Base-by-base conservation (phyloP, 2,329 filamentous ascomycete species). In the Colletotrichum sublineola region DNA sequence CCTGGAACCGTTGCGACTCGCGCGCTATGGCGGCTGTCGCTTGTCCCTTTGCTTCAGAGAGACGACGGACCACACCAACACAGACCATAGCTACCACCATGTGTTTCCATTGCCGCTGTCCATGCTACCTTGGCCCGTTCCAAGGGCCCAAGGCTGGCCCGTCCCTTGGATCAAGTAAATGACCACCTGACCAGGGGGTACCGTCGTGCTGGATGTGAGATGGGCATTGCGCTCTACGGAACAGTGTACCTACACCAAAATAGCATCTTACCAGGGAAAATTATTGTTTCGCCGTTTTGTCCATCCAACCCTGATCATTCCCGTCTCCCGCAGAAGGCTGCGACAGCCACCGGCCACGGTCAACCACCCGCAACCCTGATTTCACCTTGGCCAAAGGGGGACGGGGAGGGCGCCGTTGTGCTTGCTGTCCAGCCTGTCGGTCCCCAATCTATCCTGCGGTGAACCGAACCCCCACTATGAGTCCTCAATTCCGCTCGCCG, bases 91-190 rank as follows among this genome's bases (percentile, higher is more conserved):
- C 61, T 63, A 58, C 62, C 52, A 68, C 58, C 52, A n/a, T 55
- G 46, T 72, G 69, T 69, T 72, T 72, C 60, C 24, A 64, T 65
- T 69, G 60, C 69, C 69, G 69, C 69, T 72, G 69, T 64, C 66
- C 31, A 56, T 63, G 24, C 44, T 57, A 57, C 50, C n/a, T 31
- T 50, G 31, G 33, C 24, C 38, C 44, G 40, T n/a, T 40, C 42
- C 20, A 46, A 56, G 29, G 38, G 20, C 50, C 42, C 48, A 64
- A 44, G 69, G 46, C n/a, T 42, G 56, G 58, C 46, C 60, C 24
- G 24, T 64, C 38, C 46, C 50, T 38, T 53, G 44, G 58, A 52
- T 63, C 58, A n/a, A 60, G 61, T 46, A 63, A 20, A 63, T 63
- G 52, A 63, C 52, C 33, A 46, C 44, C 52, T n/a, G 42, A 46